These are phyloP conservation scores for Colletotrichum spinosum DNA, from an alignment of 2,329 filamentous ascomycete species.

Conservation along the genomic window DNA sequence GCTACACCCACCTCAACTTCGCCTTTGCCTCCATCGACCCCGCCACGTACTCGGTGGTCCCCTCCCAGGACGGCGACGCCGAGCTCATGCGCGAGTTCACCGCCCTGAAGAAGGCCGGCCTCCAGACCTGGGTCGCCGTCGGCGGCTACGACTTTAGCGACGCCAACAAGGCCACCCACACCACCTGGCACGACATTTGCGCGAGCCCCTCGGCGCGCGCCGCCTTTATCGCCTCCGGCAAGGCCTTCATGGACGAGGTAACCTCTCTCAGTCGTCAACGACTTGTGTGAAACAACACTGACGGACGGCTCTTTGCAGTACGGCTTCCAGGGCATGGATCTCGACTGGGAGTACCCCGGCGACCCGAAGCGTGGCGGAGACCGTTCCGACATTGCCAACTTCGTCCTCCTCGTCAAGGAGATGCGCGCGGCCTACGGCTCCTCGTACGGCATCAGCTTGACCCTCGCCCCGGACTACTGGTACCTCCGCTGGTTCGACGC, in stretches of 20 bases:
- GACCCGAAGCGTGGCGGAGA: constrained; percentile 48
- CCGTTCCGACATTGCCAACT: constrained; percentile 50
- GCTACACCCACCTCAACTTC: constrained; percentile 44
- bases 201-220: constrained; percentile 42
- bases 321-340: constrained; percentile 56
- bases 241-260: constrained; percentile 44
- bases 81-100: constrained; percentile 41
- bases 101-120: constrained; percentile 42
- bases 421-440: constrained; percentile 46
- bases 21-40: constrained; percentile 57
- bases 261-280: too few relatives aligned
- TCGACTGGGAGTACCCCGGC: constrained; percentile 61
- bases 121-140: constrained; percentile 44
- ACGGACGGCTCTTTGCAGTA: constrained; percentile 35
- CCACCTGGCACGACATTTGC: constrained; percentile 44
- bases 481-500: constrained; percentile 52
- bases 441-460: constrained; percentile 54
- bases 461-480: constrained; percentile 51
- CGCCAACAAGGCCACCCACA: neutral
- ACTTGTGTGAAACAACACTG: too few relatives aligned
- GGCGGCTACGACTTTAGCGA: constrained; percentile 46
- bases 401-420: constrained; percentile 48
- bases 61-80: constrained; percentile 30
- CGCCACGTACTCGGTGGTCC: neutral
- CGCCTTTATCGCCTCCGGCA: constrained; percentile 51